A percentile compares a stretch with the other conserved stretches of the same genome.
These are phyloP conservation scores for Cinnamomum micranthum DNA, from an alignment of 164 flowering plant genomes.

Conservation along the genomic window DNA sequence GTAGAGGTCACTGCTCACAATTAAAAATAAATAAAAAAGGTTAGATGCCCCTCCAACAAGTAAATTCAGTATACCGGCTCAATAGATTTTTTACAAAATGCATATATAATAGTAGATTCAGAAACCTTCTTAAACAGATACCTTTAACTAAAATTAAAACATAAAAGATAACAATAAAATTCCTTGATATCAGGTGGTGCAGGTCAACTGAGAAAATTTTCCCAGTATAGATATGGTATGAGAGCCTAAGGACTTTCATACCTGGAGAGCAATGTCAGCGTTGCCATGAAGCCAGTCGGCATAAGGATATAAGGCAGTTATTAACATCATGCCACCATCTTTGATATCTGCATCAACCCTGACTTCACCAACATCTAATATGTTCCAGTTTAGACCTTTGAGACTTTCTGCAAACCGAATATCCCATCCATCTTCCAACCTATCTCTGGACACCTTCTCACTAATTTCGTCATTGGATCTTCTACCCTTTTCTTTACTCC, in stretches of 20 bases:
- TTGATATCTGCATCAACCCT: slow-evolving; percentile 97
- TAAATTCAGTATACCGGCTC: no score
- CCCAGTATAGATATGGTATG: neutral
- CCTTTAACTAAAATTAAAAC: no score
- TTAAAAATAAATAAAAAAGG: no score
- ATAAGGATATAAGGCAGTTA: slow-evolving; percentile 91
- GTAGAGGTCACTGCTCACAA: no score
- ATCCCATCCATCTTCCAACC: slow-evolving; percentile 90
- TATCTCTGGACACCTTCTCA: slow-evolving; percentile 62
- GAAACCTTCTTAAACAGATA: no score
- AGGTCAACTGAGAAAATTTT: neutral
- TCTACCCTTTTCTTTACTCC: slow-evolving; percentile 52
- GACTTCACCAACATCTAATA: slow-evolving; percentile 90
- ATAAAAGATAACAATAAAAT: no score
- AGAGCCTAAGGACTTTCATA: slow-evolving; percentile 22
- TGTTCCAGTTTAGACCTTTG: slow-evolving; percentile 86
- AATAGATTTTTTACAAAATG: no score
- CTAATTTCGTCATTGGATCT: slow-evolving; percentile 45
- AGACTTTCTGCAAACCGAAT: slow-evolving; percentile 82
- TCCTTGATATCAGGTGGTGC: neutral
- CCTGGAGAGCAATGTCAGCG: slow-evolving; percentile 95
- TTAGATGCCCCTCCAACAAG: no score
- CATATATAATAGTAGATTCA: no score
- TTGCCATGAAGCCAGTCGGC: slow-evolving; percentile 96
- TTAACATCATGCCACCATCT: slow-evolving; percentile 98